Evolutionary conservation across 345 rosid genomes (phyloP), one percentile per base, ranked within the genome.

Genomic region (Dipteronia sinensis): DNA sequence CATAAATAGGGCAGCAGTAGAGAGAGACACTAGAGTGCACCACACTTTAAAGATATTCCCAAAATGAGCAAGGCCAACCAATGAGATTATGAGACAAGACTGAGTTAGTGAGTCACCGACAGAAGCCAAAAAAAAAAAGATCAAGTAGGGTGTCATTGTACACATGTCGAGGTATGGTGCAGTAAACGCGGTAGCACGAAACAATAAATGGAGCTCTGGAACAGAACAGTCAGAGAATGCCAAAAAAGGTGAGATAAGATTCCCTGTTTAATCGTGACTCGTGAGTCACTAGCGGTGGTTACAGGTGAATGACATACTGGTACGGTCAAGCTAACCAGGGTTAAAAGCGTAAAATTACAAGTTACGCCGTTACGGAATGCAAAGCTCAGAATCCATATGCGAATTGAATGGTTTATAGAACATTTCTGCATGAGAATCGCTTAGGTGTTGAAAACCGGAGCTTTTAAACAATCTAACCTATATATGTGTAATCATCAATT

Each of bases 221-320:
- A 42, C 38, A 42, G 76, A 73, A 22, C 4, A 15, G 68, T 53
- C 63, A 71, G 27, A 53, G 42, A 61, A 16, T 2, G 68, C 67
- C 20, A 10, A 71, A 55, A 55, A 19, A 55, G 29, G 68, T 40
- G 58, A 61, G 42, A 62, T 73, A 61, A 73, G 67, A 61, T 42
- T 73, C 56, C 67, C 68, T 2, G 11, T 12, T 38, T 20, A 22
- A 7, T 61, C 67, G 76, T 22, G 20, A 22, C 4, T 61, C 67
- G 68, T 15, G 55, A 4, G 68, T 23, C 67, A 61, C 67, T 25
- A 20, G 68, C 20, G 38, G 56, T 13, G 67, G 11, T 15, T 0
- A 42, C 25, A 13, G 53, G 38, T 73, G 67, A 40, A 0, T 3
- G 27, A 42, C 76, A 42, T 7, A 42, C 8, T 2, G 9, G 11